A percentile compares a stretch with the other conserved stretches of the same genome.
Evolutionary conservation across 2,329 filamentous ascomycete species (phyloP).

Genomic region (Botrytis elliptica): DNA sequence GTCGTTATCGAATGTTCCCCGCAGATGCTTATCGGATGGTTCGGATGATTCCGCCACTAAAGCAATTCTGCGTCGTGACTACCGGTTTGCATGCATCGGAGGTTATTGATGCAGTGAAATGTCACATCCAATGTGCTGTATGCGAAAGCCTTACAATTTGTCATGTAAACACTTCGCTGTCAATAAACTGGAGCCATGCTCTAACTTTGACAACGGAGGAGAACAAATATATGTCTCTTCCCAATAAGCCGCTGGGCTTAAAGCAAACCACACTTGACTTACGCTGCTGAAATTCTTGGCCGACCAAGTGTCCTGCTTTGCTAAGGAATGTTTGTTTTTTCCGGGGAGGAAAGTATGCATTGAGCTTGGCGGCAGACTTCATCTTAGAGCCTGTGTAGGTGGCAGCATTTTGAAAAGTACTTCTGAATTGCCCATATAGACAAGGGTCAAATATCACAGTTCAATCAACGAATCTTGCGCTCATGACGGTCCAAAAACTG

Average conservation of each 20-base stretch:
- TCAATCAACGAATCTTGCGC: background rate
- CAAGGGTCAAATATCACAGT: background rate
- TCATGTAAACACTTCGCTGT: background rate
- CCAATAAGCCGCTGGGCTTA: background rate
- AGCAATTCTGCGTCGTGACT: background rate
- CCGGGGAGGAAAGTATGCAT: background rate
- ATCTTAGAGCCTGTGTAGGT: background rate
- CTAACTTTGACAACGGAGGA: background rate
- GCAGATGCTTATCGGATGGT: constrained; percentile 16
- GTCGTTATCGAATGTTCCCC: constrained; percentile 10
- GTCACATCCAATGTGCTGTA: constrained; percentile 5
- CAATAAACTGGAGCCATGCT: constrained; percentile 11
- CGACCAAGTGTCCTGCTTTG: background rate
- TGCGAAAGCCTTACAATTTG: background rate
- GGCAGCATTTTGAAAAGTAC: background rate
- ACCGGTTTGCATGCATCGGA: constrained; percentile 11
- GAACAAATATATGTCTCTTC: background rate
- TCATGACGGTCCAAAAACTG: constrained; percentile 52
- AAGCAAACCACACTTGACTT: background rate
- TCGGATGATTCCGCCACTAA: constrained; percentile 11
- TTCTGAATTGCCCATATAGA: background rate
- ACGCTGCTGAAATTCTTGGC: background rate
- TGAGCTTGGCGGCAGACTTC: background rate
- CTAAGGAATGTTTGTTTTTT: background rate
- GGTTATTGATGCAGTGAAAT: constrained; percentile 11